phyloP scores from a whole-genome alignment of 768 basidiomycete species.

The Trametes cinnabarina region DNA sequence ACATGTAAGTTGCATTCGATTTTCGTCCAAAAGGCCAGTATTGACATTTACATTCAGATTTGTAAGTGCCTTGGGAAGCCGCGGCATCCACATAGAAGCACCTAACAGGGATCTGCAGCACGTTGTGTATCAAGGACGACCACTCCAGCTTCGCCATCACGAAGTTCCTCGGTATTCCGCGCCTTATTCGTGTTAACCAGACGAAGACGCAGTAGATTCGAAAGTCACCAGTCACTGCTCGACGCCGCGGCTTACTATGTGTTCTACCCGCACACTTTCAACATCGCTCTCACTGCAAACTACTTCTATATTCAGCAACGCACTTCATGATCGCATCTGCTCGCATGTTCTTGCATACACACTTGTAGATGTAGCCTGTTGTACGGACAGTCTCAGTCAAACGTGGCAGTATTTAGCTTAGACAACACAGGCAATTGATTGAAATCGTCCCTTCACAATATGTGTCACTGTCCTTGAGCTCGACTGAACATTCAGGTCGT shows the following conservation, averaged over 20 bases:
- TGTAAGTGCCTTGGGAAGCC: constrained; percentile 19
- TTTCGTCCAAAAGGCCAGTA: background rate
- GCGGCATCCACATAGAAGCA: too few species aligned
- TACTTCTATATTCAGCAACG: background rate
- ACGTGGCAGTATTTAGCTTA: too few species aligned
- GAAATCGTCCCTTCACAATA: too few species aligned
- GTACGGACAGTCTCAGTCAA: too few species aligned
- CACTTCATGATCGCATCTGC: background rate
- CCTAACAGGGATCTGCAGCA: constrained; percentile 34
- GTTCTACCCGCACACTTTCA: background rate
- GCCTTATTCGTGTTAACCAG: constrained; percentile 18
- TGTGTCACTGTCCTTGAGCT: too few species aligned
- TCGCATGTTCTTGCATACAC: background rate
- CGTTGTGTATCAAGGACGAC: constrained; percentile 60
- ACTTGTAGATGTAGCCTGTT: background rate
- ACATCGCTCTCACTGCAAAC: too few species aligned
- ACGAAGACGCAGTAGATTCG: constrained; percentile 8
- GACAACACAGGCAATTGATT: too few species aligned
- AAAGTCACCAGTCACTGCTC: background rate
- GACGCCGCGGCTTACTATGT: background rate
- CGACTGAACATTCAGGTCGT: too few species aligned
- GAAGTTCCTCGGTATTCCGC: constrained; percentile 46
- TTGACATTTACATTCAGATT: constrained; percentile 19
- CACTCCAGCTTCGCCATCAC: constrained; percentile 47
- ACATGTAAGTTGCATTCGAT: constrained; percentile 28